phyloP scores from a whole-genome alignment of 345 rosid species.

The Crucihimalaya himalaica region DNA sequence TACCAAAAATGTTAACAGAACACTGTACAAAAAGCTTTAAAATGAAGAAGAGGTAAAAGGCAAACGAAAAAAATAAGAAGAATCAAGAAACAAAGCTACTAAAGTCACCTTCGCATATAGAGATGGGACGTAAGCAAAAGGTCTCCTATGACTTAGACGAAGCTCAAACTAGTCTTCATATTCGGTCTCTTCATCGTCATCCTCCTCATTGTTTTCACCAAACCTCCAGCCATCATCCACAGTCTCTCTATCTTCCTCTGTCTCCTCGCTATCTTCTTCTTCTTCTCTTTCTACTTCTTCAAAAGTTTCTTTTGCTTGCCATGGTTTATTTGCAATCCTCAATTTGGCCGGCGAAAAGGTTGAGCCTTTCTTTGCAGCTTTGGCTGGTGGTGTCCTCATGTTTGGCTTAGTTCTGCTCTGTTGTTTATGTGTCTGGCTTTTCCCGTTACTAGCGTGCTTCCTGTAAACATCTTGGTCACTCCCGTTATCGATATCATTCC shows the following conservation, averaged over 20 bases:
- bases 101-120: constrained; percentile 2
- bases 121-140: neutral
- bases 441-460: constrained; percentile 60
- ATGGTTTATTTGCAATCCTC: constrained; percentile 54
- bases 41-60: constrained; percentile 6
- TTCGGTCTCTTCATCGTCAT: constrained; percentile 92
- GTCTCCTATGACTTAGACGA: neutral
- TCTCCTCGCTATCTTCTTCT: constrained; percentile 88
- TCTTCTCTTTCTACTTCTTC: constrained; percentile 68
- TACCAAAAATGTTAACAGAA: neutral
- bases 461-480: constrained; percentile 81
- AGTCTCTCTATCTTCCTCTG: constrained; percentile 86
- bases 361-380: constrained; percentile 59
- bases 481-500: constrained; percentile 75
- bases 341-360: constrained; percentile 57
- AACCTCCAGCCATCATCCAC: constrained; percentile 85
- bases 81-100: constrained; percentile 7
- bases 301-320: constrained; percentile 69
- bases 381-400: constrained; percentile 68
- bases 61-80: neutral
- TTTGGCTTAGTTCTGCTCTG: constrained; percentile 62
- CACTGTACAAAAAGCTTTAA: constrained; percentile 19
- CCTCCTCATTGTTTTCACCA: constrained; percentile 63
- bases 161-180: constrained; percentile 65
- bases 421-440: constrained; percentile 54